Conservation (phyloP, 768 basidiomycete genomes). For the Psilocybe cubensis region DNA sequence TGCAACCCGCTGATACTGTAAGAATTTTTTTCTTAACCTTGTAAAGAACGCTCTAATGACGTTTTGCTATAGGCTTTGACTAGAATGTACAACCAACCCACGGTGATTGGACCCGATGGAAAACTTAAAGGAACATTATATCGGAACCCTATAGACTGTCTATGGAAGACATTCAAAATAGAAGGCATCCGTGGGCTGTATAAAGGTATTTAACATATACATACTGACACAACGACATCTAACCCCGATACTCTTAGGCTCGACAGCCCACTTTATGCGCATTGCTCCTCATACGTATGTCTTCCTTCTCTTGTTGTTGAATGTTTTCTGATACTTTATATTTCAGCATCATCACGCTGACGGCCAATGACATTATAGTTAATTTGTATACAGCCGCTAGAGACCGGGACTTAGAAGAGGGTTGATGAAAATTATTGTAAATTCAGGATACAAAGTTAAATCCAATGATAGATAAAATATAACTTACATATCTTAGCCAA, state of each 20-base stretch:
- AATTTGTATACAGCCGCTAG: constrained; percentile 60
- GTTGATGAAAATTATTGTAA: constrained; percentile 1
- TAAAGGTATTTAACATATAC: constrained; percentile 60
- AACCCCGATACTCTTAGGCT: constrained; percentile 58
- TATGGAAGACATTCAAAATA: constrained; percentile 92
- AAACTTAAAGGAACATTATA: constrained; percentile 77
- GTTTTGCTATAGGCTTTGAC: constrained; percentile 70
- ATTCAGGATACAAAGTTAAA: neutral
- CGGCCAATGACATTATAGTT: constrained; percentile 81
- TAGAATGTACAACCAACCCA: constrained; percentile 96
- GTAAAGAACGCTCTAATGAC: constrained; percentile 1
- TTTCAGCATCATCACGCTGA: constrained; percentile 84
- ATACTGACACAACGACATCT: neutral
- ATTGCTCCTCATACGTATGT: constrained; percentile 91
- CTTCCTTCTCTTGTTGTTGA: neutral
- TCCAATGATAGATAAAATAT: too few relatives aligned
- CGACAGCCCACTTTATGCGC: constrained; percentile 90
- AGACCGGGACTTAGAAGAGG: constrained; percentile 24
- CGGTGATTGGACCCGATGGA: constrained; percentile 70
- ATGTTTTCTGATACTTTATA: neutral
- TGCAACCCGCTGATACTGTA: constrained; percentile 95
- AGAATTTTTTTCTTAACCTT: constrained; percentile 1
- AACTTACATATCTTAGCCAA: too few relatives aligned
- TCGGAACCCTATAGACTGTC: constrained; percentile 91
- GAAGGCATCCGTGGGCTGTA: constrained; percentile 97